Evolutionary conservation across 2,329 filamentous ascomycete genomes (phyloP), one percentile per base, ranked within the genome.

Genomic region (Alternaria gansuensis): DNA sequence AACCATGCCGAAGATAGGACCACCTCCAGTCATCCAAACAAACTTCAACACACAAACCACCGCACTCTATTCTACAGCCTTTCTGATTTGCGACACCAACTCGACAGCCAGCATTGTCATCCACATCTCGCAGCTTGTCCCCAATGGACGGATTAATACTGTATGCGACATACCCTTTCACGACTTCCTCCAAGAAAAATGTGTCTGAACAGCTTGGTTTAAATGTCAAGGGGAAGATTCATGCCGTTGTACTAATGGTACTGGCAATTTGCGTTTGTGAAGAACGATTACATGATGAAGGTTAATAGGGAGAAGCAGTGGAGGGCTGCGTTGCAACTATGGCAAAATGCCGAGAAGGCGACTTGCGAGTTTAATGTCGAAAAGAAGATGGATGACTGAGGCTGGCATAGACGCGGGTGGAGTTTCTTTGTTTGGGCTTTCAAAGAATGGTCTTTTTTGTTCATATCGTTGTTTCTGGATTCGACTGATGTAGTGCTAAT

Each of bases 281-380:
- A 21, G 14, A 39, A 23, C 3, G 36, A 39, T 39, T 9, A 21
- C 6, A 39, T 39, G 26, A n/a, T 54, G 26, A 34, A 13, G 34
- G 6, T 56, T 6, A 10, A 3, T 3, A 3, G n/a, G 9, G 54
- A 51, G 31, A 31, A 17, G 14, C 5, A 13, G 9, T 56, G 45
- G 37, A 43, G 17, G 31, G 39, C 45, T 31, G 37, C 51, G 21
- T 14, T 56, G 29, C 21, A 45, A 8, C 28, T 17, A 6, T 50
- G 46, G 45, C 46, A 56, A 21, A 51, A 41, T 43, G 29, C 26
- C 9, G n/a, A 50, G 48, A 14, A 7, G 33, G 24, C 17, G 40
- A 57, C 49, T 14, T 23, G 41, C 36, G 54, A 53, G 34, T 41
- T 41, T 24, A 21, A 24, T 41, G 21, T 41, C 13, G 39, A 41